phyloP scores from a whole-genome alignment of 2,329 filamentous ascomycete species.

The Septoria linicola region DNA sequence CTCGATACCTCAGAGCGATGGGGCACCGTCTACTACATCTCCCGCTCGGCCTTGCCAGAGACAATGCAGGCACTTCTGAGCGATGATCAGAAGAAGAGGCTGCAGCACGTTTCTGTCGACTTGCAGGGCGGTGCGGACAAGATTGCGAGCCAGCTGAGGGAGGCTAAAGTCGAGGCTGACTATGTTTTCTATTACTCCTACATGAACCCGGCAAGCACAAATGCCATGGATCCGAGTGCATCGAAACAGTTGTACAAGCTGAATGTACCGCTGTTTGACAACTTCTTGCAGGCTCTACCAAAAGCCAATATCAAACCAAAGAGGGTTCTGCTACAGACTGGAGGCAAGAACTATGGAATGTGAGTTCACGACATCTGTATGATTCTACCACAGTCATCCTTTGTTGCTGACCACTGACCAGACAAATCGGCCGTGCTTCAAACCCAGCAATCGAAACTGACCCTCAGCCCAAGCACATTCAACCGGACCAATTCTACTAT shows the following conservation, averaged over 20 bases:
- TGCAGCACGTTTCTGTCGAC: slow-evolving; percentile 27
- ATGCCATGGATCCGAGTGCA: slow-evolving; percentile 41
- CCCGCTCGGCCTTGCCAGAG: slow-evolving; percentile 43
- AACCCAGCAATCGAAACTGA: slow-evolving; percentile 46
- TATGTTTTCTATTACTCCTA: slow-evolving; percentile 55
- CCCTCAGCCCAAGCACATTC: slow-evolving; percentile 42
- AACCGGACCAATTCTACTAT: slow-evolving; percentile 57
- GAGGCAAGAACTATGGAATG: slow-evolving; percentile 51
- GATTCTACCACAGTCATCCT: not conserved
- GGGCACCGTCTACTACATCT: slow-evolving; percentile 51
- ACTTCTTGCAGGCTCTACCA: slow-evolving; percentile 47
- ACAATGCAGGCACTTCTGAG: slow-evolving; percentile 16
- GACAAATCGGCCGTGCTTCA: not conserved
- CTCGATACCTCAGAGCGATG: slow-evolving; percentile 46
- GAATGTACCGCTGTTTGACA: slow-evolving; percentile 40
- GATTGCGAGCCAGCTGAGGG: slow-evolving; percentile 35
- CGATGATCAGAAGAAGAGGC: slow-evolving; percentile 9
- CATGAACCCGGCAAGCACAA: slow-evolving; percentile 37
- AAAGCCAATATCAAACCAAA: slow-evolving; percentile 44
- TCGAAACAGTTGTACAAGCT: slow-evolving; percentile 42
- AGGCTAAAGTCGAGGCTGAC: slow-evolving; percentile 37
- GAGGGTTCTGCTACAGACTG: slow-evolving; percentile 50
- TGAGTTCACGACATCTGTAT: no score
- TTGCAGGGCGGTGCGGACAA: slow-evolving; percentile 34
- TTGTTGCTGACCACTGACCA: not conserved